phyloP scores from a whole-genome alignment of 306 rosid genomes.

The Astragalus glycyphyllos region DNA sequence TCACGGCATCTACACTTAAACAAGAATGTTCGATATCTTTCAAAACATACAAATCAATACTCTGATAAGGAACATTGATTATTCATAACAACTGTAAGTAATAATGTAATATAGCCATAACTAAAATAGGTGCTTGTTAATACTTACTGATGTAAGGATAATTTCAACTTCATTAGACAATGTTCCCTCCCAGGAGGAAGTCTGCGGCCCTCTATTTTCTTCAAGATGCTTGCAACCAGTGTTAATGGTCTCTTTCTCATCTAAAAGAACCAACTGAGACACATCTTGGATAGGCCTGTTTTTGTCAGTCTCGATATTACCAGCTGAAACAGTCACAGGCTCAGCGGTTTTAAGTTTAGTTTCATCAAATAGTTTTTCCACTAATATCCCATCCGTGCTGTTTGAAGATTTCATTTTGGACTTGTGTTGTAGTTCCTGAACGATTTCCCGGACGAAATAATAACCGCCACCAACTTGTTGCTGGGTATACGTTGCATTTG shows the following conservation, averaged over 20 bases:
- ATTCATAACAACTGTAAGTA: slow-evolving; percentile 31
- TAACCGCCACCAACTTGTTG: slow-evolving; percentile 69
- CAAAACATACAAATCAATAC: slow-evolving; percentile 26
- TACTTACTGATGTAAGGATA: slow-evolving; percentile 51
- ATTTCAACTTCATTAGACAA: slow-evolving; percentile 44
- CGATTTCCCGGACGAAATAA: slow-evolving; percentile 57
- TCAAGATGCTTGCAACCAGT: slow-evolving; percentile 41
- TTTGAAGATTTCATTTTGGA: slow-evolving; percentile 43
- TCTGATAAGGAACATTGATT: slow-evolving; percentile 18
- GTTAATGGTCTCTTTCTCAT: slow-evolving; percentile 13
- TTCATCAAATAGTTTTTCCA: slow-evolving; percentile 18
- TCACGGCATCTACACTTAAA: slow-evolving; percentile 26
- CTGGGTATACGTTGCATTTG: slow-evolving; percentile 4
- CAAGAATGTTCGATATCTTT: slow-evolving; percentile 21
- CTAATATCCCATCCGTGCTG: slow-evolving; percentile 27
- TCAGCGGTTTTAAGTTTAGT: slow-evolving; percentile 30
- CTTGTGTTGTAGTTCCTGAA: slow-evolving; percentile 61
- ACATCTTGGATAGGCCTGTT: slow-evolving; percentile 34
- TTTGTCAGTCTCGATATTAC: slow-evolving; percentile 30
- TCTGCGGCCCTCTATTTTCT: slow-evolving; percentile 37
- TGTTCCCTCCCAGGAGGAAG: slow-evolving; percentile 33
- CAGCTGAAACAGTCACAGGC: slow-evolving; percentile 38
- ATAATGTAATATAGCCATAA: slow-evolving; percentile 15
- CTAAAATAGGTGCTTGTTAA: not conserved
- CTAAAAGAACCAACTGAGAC: slow-evolving; percentile 27